Base-by-base conservation (phyloP, 2,329 filamentous ascomycete genomes). In the Aureobasidium sp. region DNA sequence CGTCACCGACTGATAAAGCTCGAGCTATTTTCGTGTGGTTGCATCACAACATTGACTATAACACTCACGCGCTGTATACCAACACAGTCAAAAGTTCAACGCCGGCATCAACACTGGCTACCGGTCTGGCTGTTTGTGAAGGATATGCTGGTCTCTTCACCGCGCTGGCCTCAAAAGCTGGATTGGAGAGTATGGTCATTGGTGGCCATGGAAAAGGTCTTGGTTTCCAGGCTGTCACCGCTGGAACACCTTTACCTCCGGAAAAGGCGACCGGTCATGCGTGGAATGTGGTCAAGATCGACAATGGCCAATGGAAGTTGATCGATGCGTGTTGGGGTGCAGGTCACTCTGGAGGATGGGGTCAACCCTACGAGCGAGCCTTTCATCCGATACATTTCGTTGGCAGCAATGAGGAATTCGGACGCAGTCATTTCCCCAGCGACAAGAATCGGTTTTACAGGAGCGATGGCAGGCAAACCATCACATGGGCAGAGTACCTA, bases 281-380 rank as follows among this genome's bases (percentile, higher is more conserved):
- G 8, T 65, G 64, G 64, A 65, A 64, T 29, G 63, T 53, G 5
- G 64, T 65, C 15, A 83, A 85, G 57, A 91, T 97, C 63, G 93
- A 97, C 68, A 84, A 86, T 29, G 90, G 90, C 2, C 84, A 86
- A 66, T 97, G 93, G 93, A 96, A 97, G 75, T 82, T 97, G 1
- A 77, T 97, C 53, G 94, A 99, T 70, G 76, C 88, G 0, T 97
- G 93, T 72, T 99, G 94, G 94, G 94, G 94, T 42, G 90, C 93
- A 0, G 93, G 93, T 1, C 79, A 84, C 65, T 75, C 96, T 9
- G 75, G 79, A 47, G 78, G 77, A 1, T 64, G 73, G 70, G 79
- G 78, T 17, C 75, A 81, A 62, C 74, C 78, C 1, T 97, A 91
- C 75, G 82, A 82, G 47, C 82, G 87, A 67, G 72, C 78, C 3